A percentile compares a stretch with the other conserved stretches of the same genome.
These are phyloP conservation scores for Penicillium taxi DNA, from an alignment of 495 filamentous ascomycete genomes.

Conservation along the genomic window DNA sequence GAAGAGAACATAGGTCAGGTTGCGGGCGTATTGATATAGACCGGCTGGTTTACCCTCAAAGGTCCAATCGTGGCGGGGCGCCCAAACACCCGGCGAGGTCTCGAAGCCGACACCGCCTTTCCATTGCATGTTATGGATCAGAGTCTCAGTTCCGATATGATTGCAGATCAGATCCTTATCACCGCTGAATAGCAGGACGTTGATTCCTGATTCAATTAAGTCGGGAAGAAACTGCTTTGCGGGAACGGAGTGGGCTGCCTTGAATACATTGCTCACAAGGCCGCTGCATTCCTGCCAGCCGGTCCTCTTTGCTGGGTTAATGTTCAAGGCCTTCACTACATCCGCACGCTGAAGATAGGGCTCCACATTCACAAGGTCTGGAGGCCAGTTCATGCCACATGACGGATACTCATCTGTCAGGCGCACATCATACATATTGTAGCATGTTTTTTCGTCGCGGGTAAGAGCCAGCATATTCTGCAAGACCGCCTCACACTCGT, in stretches of 20 bases:
- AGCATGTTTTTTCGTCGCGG: slow-evolving; percentile 49
- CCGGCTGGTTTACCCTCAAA: slow-evolving; percentile 89
- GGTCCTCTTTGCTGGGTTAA: slow-evolving; percentile 69
- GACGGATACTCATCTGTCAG: slow-evolving; percentile 61
- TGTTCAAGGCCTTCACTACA: slow-evolving; percentile 70
- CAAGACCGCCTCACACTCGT: slow-evolving; percentile 66
- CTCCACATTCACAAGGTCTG: slow-evolving; percentile 65
- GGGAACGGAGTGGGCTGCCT: slow-evolving; percentile 57
- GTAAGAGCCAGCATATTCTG: slow-evolving; percentile 58
- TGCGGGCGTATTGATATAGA: slow-evolving; percentile 87
- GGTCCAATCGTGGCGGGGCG: slow-evolving; percentile 84
- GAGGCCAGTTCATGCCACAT: slow-evolving; percentile 96
- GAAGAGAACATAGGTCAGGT: slow-evolving; percentile 91
- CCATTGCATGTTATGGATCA: slow-evolving; percentile 90
- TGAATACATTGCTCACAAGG: slow-evolving; percentile 63
- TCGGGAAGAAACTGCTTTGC: slow-evolving; percentile 68
- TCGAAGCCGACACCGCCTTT: slow-evolving; percentile 88
- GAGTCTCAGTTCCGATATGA: slow-evolving; percentile 83
- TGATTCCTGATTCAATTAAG: slow-evolving; percentile 61
- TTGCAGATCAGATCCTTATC: slow-evolving; percentile 96
- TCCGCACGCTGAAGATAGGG: slow-evolving; percentile 81
- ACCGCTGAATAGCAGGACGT: slow-evolving; percentile 82
- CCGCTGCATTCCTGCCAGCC: slow-evolving; percentile 92
- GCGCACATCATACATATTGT: slow-evolving; percentile 95
- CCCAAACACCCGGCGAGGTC: slow-evolving; percentile 79